phyloP scores from a whole-genome alignment of 148 eudicot species.

The Chenopodium berlandieri region DNA sequence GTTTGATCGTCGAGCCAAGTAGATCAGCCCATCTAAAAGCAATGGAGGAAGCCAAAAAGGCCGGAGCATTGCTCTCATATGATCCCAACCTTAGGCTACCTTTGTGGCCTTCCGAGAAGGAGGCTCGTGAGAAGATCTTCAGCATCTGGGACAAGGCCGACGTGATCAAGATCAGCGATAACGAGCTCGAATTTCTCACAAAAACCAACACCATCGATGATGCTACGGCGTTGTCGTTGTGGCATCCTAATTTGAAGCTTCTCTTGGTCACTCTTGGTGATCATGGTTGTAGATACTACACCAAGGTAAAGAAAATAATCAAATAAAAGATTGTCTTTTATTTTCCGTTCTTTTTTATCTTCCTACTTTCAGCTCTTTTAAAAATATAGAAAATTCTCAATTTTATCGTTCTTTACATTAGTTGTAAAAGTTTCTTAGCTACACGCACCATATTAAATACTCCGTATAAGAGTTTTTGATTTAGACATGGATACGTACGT shows the following conservation, averaged over 20 bases:
- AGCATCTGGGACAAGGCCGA: conserved; percentile 93
- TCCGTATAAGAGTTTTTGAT: no score
- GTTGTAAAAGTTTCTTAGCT: no score
- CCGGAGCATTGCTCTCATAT: conserved; percentile 74
- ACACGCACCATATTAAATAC: no score
- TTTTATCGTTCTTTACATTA: no score
- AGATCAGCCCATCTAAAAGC: conserved; percentile 88
- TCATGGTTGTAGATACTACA: conserved; percentile 78
- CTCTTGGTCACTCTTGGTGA: conserved; percentile 92
- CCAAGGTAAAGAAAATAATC: conserved; percentile 49
- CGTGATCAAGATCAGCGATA: conserved; percentile 80
- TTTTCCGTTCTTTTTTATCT: no score
- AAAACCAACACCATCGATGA: conserved; percentile 60
- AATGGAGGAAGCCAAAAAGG: conserved; percentile 83
- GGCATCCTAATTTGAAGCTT: conserved; percentile 78
- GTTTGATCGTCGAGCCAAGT: conserved; percentile 91
- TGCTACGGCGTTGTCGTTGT: conserved; percentile 62
- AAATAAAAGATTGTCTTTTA: no score
- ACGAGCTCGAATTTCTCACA: conserved; percentile 72
- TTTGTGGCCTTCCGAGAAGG: conserved; percentile 70
- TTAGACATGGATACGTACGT: no score
- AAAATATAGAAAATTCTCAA: no score
- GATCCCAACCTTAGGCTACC: conserved; percentile 89
- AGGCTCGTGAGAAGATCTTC: conserved; percentile 67
- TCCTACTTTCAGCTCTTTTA: no score